Percentiles rank a stretch among this genome's conserved stretches.
Evolutionary conservation across 2,329 filamentous ascomycete genomes (phyloP).

Genomic region (Tolypocladium pustulatum): DNA sequence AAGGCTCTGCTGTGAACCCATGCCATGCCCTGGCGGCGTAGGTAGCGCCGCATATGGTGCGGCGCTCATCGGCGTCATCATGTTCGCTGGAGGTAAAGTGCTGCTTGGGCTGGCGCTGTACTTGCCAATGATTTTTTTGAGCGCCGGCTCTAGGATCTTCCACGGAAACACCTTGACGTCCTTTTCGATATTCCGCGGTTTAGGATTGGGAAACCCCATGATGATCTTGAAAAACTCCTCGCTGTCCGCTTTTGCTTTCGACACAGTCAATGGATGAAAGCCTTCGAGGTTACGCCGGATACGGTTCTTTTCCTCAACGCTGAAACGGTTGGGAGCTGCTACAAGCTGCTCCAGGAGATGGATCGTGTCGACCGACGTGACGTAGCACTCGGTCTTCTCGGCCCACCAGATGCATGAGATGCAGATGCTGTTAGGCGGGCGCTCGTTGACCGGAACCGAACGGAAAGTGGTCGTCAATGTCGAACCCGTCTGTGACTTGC

Average conservation of each 20-base stretch:
- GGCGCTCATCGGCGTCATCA: constrained; percentile 28
- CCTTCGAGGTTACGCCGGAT: constrained; percentile 93
- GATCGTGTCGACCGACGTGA: constrained; percentile 96
- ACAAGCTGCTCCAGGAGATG: constrained; percentile 88
- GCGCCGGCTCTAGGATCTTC: constrained; percentile 75
- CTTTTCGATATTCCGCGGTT: constrained; percentile 96
- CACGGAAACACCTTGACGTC: constrained; percentile 98
- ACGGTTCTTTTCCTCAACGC: constrained; percentile 95
- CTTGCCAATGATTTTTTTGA: constrained; percentile 99
- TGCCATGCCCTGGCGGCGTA: constrained; percentile 30
- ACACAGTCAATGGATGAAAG: constrained; percentile 85
- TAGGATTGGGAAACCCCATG: constrained; percentile 92
- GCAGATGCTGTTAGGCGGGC: constrained; percentile 76
- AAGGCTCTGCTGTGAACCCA: constrained; percentile 18
- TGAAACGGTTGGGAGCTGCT: constrained; percentile 64
- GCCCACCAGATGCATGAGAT: constrained; percentile 98
- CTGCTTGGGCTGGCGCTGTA: constrained; percentile 51
- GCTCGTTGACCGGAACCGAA: constrained; percentile 66
- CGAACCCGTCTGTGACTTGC: constrained; percentile 69
- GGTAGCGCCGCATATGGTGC: constrained; percentile 32
- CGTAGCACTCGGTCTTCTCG: constrained; percentile 80
- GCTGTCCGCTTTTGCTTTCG: constrained; percentile 82
- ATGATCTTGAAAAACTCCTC: constrained; percentile 99
- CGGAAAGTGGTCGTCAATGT: constrained; percentile 74
- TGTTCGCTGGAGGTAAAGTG: constrained; percentile 24